These are phyloP conservation scores for Berkeleyomyces rouxiae DNA, from an alignment of 2,329 filamentous ascomycete genomes.

Conservation along the genomic window DNA sequence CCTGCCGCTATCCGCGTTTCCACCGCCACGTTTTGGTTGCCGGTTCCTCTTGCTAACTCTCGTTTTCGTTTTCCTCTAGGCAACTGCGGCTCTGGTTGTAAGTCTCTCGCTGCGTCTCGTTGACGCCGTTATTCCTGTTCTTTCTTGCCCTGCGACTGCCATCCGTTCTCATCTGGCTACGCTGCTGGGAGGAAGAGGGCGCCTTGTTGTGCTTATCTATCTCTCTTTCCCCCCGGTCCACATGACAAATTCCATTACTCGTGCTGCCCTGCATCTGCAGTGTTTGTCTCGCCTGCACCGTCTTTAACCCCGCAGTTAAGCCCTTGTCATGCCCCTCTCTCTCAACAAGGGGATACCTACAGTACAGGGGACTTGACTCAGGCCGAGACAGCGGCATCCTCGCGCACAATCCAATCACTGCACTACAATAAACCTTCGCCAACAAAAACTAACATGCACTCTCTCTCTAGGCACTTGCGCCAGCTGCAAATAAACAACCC, in stretches of 20 bases:
- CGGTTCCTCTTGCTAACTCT: background rate
- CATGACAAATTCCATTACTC: background rate
- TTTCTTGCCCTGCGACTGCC: background rate
- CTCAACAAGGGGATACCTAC: background rate
- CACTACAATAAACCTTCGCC: background rate
- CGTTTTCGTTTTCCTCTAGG: background rate
- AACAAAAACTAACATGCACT: background rate
- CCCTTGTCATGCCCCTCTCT: background rate
- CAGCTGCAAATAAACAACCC: slow-evolving; percentile 4
- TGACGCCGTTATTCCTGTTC: background rate
- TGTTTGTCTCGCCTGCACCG: background rate
- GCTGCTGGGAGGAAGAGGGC: background rate
- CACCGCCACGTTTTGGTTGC: background rate
- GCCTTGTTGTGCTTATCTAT: background rate
- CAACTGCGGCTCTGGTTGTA: slow-evolving; percentile 10
- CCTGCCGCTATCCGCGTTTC: background rate
- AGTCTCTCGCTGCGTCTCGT: background rate
- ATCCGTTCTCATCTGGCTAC: background rate
- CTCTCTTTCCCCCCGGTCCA: background rate
- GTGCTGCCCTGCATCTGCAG: background rate
- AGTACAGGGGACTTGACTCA: background rate
- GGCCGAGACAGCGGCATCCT: background rate
- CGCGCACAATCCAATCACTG: background rate
- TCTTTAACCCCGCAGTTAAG: background rate
- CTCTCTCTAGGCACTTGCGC: slow-evolving; percentile 5